Conservation (phyloP, 2,329 filamentous ascomycete genomes). For the Claviceps paspali region DNA sequence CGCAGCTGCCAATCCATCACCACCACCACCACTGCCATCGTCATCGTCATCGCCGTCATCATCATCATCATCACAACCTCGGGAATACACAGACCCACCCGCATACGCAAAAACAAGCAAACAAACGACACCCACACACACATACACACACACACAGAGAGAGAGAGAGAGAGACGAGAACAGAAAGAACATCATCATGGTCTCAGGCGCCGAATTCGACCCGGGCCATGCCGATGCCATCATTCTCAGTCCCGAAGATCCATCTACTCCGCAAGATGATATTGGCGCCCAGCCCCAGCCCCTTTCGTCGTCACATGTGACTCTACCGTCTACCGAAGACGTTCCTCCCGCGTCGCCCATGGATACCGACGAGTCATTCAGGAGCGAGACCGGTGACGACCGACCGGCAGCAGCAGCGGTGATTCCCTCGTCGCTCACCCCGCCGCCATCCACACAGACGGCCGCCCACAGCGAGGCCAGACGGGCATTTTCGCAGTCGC, state of each 20-base stretch:
- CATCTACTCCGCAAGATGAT: constrained; percentile 18
- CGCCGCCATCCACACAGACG: constrained; percentile 39
- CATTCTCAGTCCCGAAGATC: constrained; percentile 20
- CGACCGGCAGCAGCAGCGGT: constrained; percentile 24
- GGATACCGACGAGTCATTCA: constrained; percentile 33
- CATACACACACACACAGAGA: no score
- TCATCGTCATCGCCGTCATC: background rate
- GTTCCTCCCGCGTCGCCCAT: constrained; percentile 36
- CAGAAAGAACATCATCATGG: constrained; percentile 14
- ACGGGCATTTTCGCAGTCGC: constrained; percentile 21
- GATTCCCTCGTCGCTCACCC: constrained; percentile 43
- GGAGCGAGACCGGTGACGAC: constrained; percentile 34
- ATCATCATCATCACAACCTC: no score
- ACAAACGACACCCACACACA: no score
- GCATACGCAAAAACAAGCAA: no score
- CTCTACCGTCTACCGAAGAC: constrained; percentile 44
- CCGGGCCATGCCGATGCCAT: constrained; percentile 17
- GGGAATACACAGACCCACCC: no score
- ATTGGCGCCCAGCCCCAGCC: constrained; percentile 10
- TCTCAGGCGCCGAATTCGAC: constrained; percentile 20
- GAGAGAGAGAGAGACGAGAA: background rate
- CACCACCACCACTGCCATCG: no score
- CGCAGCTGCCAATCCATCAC: background rate
- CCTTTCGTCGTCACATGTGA: constrained; percentile 35
- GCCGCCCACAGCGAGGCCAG: constrained; percentile 17